Conservation (phyloP, 2,329 filamentous ascomycete genomes). For the Trichophyton verrucosum region DNA sequence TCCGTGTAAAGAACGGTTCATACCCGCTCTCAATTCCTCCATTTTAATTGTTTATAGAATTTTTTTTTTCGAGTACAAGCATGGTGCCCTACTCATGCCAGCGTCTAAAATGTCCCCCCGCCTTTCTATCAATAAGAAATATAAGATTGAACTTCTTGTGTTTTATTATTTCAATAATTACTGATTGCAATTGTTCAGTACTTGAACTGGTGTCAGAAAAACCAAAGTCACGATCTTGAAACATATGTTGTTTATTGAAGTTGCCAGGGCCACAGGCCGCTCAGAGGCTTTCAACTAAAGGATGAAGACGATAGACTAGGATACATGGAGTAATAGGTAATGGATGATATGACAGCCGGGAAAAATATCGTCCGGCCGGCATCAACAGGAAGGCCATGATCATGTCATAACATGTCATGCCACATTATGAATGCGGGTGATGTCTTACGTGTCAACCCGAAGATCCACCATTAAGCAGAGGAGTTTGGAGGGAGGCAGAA, state of each 20-base stretch:
- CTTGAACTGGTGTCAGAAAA: neutral
- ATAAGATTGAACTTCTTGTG: neutral
- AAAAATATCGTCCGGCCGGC: neutral
- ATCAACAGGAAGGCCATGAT: neutral
- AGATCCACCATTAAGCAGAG: neutral
- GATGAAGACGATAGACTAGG: neutral
- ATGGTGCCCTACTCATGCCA: neutral
- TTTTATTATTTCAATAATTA: neutral
- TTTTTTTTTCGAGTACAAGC: neutral
- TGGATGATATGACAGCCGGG: neutral
- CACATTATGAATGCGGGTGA: neutral
- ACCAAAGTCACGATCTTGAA: neutral
- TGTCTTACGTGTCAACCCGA: neutral
- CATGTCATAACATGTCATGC: neutral
- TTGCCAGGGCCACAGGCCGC: neutral
- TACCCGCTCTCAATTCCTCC: conserved; percentile 93
- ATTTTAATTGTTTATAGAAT: conserved; percentile 43
- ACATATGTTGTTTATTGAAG: neutral
- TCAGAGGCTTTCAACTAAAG: neutral
- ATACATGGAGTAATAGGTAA: neutral
- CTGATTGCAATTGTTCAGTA: neutral
- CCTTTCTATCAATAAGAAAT: neutral
- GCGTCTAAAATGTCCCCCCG: neutral
- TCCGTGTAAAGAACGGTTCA: conserved; percentile 85
- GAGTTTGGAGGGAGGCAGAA: no score